Evolutionary conservation across 2,329 filamentous ascomycete species (phyloP), one percentile per base, ranked within the genome.

Genomic region (Trichoderma hamatum): DNA sequence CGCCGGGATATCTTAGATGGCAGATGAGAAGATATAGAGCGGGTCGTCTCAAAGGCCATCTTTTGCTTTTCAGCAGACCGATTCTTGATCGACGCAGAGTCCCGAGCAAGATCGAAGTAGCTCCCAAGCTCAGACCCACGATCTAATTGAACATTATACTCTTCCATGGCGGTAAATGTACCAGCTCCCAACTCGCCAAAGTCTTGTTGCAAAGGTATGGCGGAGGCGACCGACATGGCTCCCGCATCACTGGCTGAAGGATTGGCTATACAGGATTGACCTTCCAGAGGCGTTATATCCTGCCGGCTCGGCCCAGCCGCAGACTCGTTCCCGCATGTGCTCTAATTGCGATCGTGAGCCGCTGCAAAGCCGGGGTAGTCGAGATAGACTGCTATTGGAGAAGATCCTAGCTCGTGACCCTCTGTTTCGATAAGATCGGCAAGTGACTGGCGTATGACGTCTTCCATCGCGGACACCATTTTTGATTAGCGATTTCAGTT

Each of bases 401-500:
- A 55, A 34, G 46, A 39, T 14, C 28, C 56, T 4, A 30, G 49
- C 65, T 55, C 58, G 55, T 68, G 65, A 68, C 65, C 43, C 65
- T 54, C 65, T 24, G 56, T 39, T 21, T 61, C 56, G 43, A 52
- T 52, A 11, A 60, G 56, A 68, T 68, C 65, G 21, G 55, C 49
- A 19, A 46, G 34, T 43, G 65, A 68, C 43, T 60, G 58, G 46
- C 32, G 55, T 24, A 68, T 68, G 65, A 68, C 65, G 65, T 68
- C 65, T 60, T 60, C 56, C 32, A 61, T 68, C 65, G 56, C 54
- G 39, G 54, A 21, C 39, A 39, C 64, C 64, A 36, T 67, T 16
- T 51, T 28, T 59, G 39, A 43, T 39, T 36, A 28, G 54, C 28
- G 28, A 67, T 11, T 39, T 19, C 36, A 28, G 39, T 51, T 13